These are phyloP conservation scores for Scedosporium apiospermum DNA, from an alignment of 2,329 filamentous ascomycete genomes.

Conservation along the genomic window DNA sequence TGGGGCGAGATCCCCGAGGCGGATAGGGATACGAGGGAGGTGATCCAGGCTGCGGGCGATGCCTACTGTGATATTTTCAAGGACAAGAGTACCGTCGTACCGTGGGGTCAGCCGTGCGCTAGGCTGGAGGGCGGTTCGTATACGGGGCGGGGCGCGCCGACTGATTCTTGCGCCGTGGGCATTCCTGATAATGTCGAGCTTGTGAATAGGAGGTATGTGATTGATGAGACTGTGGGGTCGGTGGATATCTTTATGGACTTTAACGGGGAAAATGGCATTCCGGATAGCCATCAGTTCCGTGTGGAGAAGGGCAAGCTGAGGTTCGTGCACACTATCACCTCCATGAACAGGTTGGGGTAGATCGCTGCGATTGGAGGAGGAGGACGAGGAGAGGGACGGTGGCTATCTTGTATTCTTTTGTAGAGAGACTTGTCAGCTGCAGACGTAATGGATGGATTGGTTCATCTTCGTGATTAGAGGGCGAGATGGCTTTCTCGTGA, in stretches of 20 bases:
- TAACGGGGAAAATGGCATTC: conserved; percentile 1
- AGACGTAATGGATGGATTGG: no score
- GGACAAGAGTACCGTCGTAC: conserved; percentile 25
- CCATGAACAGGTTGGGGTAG: conserved; percentile 4
- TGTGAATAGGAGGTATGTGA: conserved; percentile 15
- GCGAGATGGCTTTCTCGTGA: no score
- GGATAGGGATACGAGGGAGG: conserved; percentile 21
- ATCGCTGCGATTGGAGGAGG: background rate
- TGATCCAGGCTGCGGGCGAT: conserved; percentile 25
- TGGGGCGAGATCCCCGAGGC: conserved; percentile 22
- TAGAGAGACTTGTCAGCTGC: no score
- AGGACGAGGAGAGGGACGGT: no score
- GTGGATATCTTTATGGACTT: conserved; percentile 15
- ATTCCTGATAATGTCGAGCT: conserved; percentile 20
- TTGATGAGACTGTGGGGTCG: conserved; percentile 14
- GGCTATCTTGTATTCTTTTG: no score
- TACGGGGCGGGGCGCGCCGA: conserved; percentile 19
- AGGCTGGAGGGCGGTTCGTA: conserved; percentile 26
- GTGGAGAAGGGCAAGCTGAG: conserved; percentile 9
- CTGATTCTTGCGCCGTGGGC: conserved; percentile 23
- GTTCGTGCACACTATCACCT: conserved; percentile 11
- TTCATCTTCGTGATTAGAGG: no score
- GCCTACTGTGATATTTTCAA: conserved; percentile 27
- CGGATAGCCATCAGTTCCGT: conserved; percentile 12
- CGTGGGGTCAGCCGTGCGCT: conserved; percentile 26